Percentiles rank a stretch among this genome's conserved stretches.
Conservation (phyloP, 1,139 yeast species). For the Zygotorulaspora mrakii region DNA sequence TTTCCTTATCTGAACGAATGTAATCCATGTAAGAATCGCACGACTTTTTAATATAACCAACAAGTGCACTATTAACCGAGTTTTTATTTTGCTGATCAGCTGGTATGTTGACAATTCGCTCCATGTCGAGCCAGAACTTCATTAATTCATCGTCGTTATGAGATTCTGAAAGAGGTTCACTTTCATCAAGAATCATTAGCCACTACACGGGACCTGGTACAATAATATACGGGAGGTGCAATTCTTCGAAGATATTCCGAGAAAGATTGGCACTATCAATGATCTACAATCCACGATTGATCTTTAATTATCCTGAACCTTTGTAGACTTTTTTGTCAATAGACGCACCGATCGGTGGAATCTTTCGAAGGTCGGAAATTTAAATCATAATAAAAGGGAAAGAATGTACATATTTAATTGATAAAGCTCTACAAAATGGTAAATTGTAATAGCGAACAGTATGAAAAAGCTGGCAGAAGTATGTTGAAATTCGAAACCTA, state of each 20-base stretch:
- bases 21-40: conserved; percentile 36
- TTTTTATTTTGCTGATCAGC: conserved; percentile 16
- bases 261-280: no score
- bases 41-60: conserved; percentile 36
- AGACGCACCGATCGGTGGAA: no score
- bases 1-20: conserved; percentile 37
- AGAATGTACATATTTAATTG: conserved; percentile 1
- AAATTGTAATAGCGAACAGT: not conserved
- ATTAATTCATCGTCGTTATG: conserved; percentile 23
- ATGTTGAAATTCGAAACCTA: conserved; percentile 1
- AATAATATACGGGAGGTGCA: no score
- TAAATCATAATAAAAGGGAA: not conserved
- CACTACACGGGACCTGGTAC: not conserved
- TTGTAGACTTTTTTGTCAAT: not conserved
- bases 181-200: conserved; percentile 26
- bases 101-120: conserved; percentile 28
- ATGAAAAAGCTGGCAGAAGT: conserved; percentile 11
- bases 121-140: conserved; percentile 37
- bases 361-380: no score
- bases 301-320: no score
- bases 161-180: conserved; percentile 18
- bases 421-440: not conserved
- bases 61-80: conserved; percentile 35
- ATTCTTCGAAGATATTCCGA: no score
- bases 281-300: no score